A percentile compares a stretch with the other conserved stretches of the same genome.
These are phyloP conservation scores for Hermanozyma aechmeae DNA, from an alignment of 805 yeast species.

Conservation along the genomic window DNA sequence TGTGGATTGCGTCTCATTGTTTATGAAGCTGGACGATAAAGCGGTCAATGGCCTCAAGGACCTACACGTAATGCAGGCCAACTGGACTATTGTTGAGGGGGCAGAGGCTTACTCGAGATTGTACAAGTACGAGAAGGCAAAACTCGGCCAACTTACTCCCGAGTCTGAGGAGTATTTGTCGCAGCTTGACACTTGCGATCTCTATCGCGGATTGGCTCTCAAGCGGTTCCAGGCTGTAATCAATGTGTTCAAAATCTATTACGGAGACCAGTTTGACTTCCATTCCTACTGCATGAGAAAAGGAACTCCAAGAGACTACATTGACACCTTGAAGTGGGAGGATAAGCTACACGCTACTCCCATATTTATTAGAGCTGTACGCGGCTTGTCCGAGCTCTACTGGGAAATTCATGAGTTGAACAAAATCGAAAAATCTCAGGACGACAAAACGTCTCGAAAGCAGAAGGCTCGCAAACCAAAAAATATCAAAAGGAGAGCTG, in stretches of 20 bases:
- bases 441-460: constrained; percentile 33
- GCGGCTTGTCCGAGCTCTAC: constrained; percentile 53
- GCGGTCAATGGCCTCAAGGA: constrained; percentile 79
- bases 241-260: constrained; percentile 60
- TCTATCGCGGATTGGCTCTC: constrained; percentile 60
- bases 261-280: constrained; percentile 86
- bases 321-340: constrained; percentile 75
- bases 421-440: constrained; percentile 11
- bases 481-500: constrained; percentile 42
- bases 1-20: constrained; percentile 60
- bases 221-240: constrained; percentile 67
- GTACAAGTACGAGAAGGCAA: constrained; percentile 22
- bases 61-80: constrained; percentile 81
- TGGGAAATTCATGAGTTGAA: constrained; percentile 29
- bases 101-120: constrained; percentile 74
- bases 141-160: constrained; percentile 12
- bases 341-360: constrained; percentile 64
- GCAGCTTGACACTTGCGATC: constrained; percentile 18
- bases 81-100: constrained; percentile 78
- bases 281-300: constrained; percentile 85
- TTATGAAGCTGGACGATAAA: constrained; percentile 74
- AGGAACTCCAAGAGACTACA: constrained; percentile 81
- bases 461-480: constrained; percentile 48
- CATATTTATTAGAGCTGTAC: constrained; percentile 58
- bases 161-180: constrained; percentile 17